Evolutionary conservation across 1,139 yeast species (phyloP), one percentile per base, ranked within the genome.

Genomic region (Yamadazyma triangularis): DNA sequence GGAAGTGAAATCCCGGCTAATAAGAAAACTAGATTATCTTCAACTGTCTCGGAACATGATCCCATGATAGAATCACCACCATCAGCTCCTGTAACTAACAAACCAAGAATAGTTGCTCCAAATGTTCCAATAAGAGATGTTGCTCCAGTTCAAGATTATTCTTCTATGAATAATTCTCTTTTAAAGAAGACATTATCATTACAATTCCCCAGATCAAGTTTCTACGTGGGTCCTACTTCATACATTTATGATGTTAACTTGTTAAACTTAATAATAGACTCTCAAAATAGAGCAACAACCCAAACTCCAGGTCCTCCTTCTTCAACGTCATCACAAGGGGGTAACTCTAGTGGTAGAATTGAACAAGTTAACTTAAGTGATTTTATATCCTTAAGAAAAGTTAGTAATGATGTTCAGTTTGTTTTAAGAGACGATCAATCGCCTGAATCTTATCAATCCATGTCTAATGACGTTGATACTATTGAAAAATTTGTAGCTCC

Each of bases 401-500:
- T 83, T 2, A 74, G 83, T 11, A 74, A 73, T 14, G 65, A 64
- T 24, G 79, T 76, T 8, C 86, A 79, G 48, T 83, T 83, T 47
- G 65, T 81, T 2, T 57, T 83, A 13, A 69, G 81, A 42, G 91
- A 83, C 49, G 91, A 83, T 50, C 83, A 76, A 49, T 73, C 84
- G 10, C 79, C 79, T 28, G 75, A 73, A 35, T 60, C 79, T 11
- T 79, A 77, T 45, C 70, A 72, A 44, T 64, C 70, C 23, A 78
- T 84, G 60, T 82, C 82, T 28, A 69, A 72, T 40, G 84, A 77
- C 41, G 80, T 81, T 4, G 89, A 83, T 46, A 64, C 78, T 15
- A 82, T 83, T 15, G 93, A 83, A 48, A 70, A 73, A 44, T 68
- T 81, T 39, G 78, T 83, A 23, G 79, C 85, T 12, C 93, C 93